phyloP scores from a whole-genome alignment of 352 stramenopile genomes.

The Globisporangium paddicum region DNA sequence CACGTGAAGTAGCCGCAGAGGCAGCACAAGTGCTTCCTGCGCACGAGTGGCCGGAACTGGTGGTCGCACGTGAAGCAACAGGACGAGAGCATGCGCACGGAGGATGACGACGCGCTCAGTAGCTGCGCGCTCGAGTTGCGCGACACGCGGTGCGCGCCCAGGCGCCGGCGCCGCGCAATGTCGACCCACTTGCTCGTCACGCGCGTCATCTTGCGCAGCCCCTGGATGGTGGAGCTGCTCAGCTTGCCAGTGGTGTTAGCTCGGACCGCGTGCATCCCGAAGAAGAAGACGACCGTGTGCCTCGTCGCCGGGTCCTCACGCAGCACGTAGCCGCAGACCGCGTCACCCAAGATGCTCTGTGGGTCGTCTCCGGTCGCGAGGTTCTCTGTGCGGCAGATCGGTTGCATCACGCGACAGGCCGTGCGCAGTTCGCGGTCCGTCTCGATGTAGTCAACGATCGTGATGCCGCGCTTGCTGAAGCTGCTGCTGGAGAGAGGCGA shows the following conservation, averaged over 20 bases:
- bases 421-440: slow-evolving; percentile 9
- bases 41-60: slow-evolving; percentile 15
- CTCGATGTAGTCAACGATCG: slow-evolving; percentile 24
- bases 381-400: slow-evolving; percentile 4
- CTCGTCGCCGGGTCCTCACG: slow-evolving; percentile 18
- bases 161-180: slow-evolving; percentile 18
- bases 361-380: background rate
- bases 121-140: background rate
- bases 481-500: background rate
- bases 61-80: slow-evolving; percentile 17
- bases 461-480: slow-evolving; percentile 9
- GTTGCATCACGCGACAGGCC: slow-evolving; percentile 12
- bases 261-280: slow-evolving; percentile 2
- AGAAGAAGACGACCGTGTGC: slow-evolving; percentile 20
- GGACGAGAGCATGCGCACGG: slow-evolving; percentile 6
- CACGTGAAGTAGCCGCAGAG: slow-evolving; percentile 40
- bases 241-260: background rate
- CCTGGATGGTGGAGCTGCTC: slow-evolving; percentile 6
- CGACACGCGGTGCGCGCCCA: slow-evolving; percentile 13
- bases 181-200: slow-evolving; percentile 13
- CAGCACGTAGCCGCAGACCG: slow-evolving; percentile 19
- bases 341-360: slow-evolving; percentile 6
- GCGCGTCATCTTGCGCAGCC: slow-evolving; percentile 14
- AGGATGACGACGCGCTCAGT: slow-evolving; percentile 4
- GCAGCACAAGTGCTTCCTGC: slow-evolving; percentile 32